phyloP scores from a whole-genome alignment of 257 asterid species.

The Solanum sitiens region DNA sequence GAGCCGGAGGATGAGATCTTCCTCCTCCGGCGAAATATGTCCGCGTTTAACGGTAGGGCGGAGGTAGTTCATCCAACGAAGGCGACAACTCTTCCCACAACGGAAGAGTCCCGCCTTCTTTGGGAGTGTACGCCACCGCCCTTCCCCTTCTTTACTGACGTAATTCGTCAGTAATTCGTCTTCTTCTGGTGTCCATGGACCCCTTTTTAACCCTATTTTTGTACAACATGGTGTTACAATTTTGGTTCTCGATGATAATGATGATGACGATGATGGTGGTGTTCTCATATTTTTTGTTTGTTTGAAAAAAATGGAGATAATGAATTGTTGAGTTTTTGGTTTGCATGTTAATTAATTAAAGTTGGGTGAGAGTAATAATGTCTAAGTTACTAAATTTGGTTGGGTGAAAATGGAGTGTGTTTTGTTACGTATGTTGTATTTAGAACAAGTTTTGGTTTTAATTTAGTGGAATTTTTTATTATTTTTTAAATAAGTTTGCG shows the following conservation, averaged over 20 bases:
- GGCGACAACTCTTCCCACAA: slow-evolving; percentile 33
- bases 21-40: slow-evolving; percentile 55
- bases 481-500: neutral
- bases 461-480: neutral
- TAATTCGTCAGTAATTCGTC: slow-evolving; percentile 12
- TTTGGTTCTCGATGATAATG: neutral
- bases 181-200: slow-evolving; percentile 33
- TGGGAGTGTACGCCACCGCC: slow-evolving; percentile 25
- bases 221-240: slow-evolving; percentile 12
- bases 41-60: slow-evolving; percentile 54
- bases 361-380: neutral
- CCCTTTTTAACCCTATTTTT: slow-evolving; percentile 26
- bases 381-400: neutral
- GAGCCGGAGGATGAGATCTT: slow-evolving; percentile 76
- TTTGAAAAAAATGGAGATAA: neutral
- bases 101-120: slow-evolving; percentile 30
- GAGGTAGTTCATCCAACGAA: slow-evolving; percentile 67
- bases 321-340: neutral
- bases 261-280: neutral
- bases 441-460: neutral
- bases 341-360: neutral
- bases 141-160: slow-evolving; percentile 26
- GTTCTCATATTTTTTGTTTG: neutral
- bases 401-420: neutral
- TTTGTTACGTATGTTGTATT: neutral